Percentiles rank a stretch among this genome's conserved stretches.
Evolutionary conservation across 2,329 filamentous ascomycete genomes (phyloP).

Genomic region (Stagonosporopsis cucurbitacearum): DNA sequence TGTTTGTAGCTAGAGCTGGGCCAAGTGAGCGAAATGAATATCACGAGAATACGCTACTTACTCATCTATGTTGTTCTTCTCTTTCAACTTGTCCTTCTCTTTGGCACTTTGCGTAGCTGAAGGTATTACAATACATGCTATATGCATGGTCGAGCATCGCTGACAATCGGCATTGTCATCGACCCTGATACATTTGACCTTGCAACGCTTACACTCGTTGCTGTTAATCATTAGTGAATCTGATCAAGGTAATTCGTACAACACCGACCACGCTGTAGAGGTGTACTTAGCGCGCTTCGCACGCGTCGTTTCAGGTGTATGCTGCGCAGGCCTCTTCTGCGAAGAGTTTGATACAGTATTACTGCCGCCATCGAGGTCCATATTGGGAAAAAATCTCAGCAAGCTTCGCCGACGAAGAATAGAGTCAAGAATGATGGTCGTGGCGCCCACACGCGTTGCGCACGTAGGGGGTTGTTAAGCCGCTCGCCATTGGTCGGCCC

Average conservation of each 20-base stretch:
- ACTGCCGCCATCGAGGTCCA: background rate
- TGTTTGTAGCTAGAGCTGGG: conserved; percentile 14
- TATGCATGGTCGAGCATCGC: conserved; percentile 21
- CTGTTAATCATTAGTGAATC: conserved; percentile 13
- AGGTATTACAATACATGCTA: conserved; percentile 21
- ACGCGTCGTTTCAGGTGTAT: conserved; percentile 15
- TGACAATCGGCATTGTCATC: conserved; percentile 23
- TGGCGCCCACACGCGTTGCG: background rate
- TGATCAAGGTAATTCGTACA: background rate
- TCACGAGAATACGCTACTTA: background rate
- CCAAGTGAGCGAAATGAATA: no score
- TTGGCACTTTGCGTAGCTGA: conserved; percentile 20
- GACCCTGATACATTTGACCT: conserved; percentile 25
- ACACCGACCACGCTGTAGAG: conserved; percentile 24
- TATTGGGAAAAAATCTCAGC: background rate
- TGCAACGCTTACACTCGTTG: conserved; percentile 30
- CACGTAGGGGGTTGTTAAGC: background rate
- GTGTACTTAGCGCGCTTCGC: conserved; percentile 33
- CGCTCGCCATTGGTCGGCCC: background rate
- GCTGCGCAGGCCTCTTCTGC: conserved; percentile 22
- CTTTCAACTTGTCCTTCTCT: conserved; percentile 16
- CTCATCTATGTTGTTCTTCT: conserved; percentile 10
- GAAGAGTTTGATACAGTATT: conserved; percentile 14
- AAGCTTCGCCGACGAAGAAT: background rate
- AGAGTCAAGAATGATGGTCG: background rate